Percentiles rank a stretch among this genome's conserved stretches.
phyloP scores from a whole-genome alignment of 1,284 basidiomycete genomes.

The Tremellales sp. region DNA sequence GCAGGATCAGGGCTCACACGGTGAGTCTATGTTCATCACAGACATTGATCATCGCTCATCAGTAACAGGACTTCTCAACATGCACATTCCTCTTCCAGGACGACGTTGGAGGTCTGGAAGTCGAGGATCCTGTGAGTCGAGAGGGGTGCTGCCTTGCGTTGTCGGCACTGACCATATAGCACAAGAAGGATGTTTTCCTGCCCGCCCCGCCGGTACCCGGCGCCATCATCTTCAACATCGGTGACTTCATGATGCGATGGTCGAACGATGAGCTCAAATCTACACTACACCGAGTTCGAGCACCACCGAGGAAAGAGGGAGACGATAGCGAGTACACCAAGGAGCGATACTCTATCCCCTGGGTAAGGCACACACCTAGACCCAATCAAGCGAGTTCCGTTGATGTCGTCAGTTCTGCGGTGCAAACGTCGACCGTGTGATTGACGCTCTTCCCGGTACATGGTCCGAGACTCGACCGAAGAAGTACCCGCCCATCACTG shows the following conservation, averaged over 20 bases:
- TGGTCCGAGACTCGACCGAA: conserved; percentile 51
- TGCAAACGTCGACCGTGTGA: conserved; percentile 49
- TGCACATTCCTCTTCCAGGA: conserved; percentile 61
- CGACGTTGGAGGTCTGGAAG: conserved; percentile 58
- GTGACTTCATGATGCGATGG: conserved; percentile 62
- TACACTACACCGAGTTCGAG: conserved; percentile 59
- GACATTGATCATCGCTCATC: not conserved
- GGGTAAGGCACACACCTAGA: conserved; percentile 46
- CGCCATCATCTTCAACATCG: conserved; percentile 60
- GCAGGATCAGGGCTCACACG: conserved; percentile 57
- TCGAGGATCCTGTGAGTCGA: conserved; percentile 54
- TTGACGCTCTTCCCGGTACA: conserved; percentile 57
- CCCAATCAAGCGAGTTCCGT: not conserved
- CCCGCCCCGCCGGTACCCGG: conserved; percentile 54
- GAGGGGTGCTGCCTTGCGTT: not conserved
- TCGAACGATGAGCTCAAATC: conserved; percentile 60
- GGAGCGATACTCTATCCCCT: conserved; percentile 58
- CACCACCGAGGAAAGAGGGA: conserved; percentile 43
- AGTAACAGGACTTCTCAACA: conserved; percentile 54
- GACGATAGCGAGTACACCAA: conserved; percentile 48
- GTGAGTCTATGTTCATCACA: conserved; percentile 8
- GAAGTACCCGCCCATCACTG: conserved; percentile 52
- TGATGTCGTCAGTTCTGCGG: conserved; percentile 49
- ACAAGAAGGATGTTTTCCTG: conserved; percentile 52
- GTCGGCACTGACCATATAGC: not conserved